Evolutionary conservation across 2,329 filamentous ascomycete genomes (phyloP).

Genomic region (Biscogniauxia mediterranea): DNA sequence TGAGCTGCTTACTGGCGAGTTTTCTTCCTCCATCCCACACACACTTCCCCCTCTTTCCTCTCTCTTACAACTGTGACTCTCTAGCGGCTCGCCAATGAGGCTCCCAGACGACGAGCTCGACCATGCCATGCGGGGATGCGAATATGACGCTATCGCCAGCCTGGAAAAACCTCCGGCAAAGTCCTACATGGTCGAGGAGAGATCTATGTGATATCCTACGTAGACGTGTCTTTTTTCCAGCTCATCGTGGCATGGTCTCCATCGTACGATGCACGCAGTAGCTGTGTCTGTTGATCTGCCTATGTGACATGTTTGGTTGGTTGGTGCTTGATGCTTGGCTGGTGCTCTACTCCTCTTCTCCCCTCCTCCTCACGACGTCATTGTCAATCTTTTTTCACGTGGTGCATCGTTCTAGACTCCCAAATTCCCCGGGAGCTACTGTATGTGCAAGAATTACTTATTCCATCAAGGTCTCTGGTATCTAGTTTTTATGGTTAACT

Average conservation of each 20-base stretch:
- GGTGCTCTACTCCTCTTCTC: neutral
- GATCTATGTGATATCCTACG: neutral
- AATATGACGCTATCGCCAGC: neutral
- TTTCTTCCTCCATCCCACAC: neutral
- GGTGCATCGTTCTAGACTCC: neutral
- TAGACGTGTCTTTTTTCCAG: neutral
- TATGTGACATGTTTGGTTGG: neutral
- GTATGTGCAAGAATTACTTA: neutral
- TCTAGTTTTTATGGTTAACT: neutral
- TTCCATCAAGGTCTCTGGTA: neutral
- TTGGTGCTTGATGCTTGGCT: too few relatives aligned
- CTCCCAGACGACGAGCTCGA: neutral
- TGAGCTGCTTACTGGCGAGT: neutral
- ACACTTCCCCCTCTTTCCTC: neutral
- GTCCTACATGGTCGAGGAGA: neutral
- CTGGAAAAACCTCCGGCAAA: neutral
- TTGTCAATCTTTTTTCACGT: neutral
- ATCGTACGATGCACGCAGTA: neutral
- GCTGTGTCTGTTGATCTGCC: neutral
- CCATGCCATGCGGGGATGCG: neutral
- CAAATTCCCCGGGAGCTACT: neutral
- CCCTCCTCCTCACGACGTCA: neutral
- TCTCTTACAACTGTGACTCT: neutral
- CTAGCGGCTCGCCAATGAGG: neutral
- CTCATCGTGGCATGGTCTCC: neutral